A percentile compares a stretch with the other conserved stretches of the same genome.
Conservation (phyloP, 2,329 filamentous ascomycete genomes). For the Paecilomyces sp. region DNA sequence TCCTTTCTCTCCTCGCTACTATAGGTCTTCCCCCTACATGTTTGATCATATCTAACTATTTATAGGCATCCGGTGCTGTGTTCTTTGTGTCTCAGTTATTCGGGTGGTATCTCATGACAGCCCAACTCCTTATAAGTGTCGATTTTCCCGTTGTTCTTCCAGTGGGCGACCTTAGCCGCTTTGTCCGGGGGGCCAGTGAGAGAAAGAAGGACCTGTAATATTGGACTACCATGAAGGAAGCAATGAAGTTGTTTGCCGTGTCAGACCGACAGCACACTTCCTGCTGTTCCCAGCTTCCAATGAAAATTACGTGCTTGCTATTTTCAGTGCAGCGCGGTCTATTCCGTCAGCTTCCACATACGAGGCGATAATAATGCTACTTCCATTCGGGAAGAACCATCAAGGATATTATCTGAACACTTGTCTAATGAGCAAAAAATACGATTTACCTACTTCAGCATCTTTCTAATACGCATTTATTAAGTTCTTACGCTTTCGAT, state of each 20-base stretch:
- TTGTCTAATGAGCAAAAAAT: background rate
- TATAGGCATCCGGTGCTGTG: conserved; percentile 39
- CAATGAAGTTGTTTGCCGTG: background rate
- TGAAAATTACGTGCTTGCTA: background rate
- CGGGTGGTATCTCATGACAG: conserved; percentile 49
- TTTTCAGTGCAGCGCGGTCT: background rate
- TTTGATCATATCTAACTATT: background rate
- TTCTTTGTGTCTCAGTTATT: conserved; percentile 42
- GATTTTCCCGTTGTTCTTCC: conserved; percentile 49
- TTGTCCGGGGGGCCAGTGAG: background rate
- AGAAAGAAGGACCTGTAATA: background rate
- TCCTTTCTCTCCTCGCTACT: background rate
- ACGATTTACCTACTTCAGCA: background rate
- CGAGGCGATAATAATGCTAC: background rate
- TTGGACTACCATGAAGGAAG: too few species aligned
- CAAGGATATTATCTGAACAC: background rate
- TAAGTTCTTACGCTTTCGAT: too few species aligned
- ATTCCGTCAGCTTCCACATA: background rate
- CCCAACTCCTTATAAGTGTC: conserved; percentile 46
- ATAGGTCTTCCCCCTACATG: background rate
- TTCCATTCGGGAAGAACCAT: background rate
- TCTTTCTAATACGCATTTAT: background rate
- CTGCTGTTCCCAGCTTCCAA: background rate
- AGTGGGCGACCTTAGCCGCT: conserved; percentile 21
- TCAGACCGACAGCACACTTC: background rate